Evolutionary conservation across 257 asterid genomes (phyloP), one percentile per base, ranked within the genome.

Genomic region (Osmanthus fragrans): DNA sequence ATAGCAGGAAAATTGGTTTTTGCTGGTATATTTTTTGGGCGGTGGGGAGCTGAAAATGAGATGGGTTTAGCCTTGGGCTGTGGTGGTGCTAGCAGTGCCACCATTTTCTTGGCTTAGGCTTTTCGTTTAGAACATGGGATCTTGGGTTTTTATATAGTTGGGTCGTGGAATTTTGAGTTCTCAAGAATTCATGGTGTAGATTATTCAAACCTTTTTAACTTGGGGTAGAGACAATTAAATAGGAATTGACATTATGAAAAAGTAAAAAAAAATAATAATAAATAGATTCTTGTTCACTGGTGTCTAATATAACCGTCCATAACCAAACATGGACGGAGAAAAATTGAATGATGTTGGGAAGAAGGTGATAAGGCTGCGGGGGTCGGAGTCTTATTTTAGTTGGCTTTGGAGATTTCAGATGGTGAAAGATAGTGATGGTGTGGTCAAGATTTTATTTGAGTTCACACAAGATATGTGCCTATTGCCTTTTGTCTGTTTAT

Each of bases 31-130:
- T 25, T 70, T 29, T 47, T 70, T 1, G 80, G 74, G 67, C 29
- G 49, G 73, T 76, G 73, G n/a, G 72, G 83, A 13, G 85, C 65
- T 18, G 86, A 25, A 75, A 78, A 80, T 33, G 76, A 73, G 85
- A 76, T 66, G 77, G 82, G 54, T 76, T 87, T 83, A 54, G 78
- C 40, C 77, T 76, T 82, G 72, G 89, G 74, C 47, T 90, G 85
- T 30, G 88, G 82, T 39, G 86, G 87, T 74, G 80, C 76, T 4
- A 86, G 11, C 65, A 82, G 80, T 54, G 85, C 90, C 97, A 83
- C 91, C 97, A 90, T 92, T 79, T 85, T 81, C 58, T 72, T 60
- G 80, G 86, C 73, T 75, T 72, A 9, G 74, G 51, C 21, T 74
- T 66, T 81, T 27, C 29, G 30, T 11, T 75, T 33, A 56, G 36